Evolutionary conservation across 1,284 basidiomycete species (phyloP).

Genomic region (Bjerkandera adusta): DNA sequence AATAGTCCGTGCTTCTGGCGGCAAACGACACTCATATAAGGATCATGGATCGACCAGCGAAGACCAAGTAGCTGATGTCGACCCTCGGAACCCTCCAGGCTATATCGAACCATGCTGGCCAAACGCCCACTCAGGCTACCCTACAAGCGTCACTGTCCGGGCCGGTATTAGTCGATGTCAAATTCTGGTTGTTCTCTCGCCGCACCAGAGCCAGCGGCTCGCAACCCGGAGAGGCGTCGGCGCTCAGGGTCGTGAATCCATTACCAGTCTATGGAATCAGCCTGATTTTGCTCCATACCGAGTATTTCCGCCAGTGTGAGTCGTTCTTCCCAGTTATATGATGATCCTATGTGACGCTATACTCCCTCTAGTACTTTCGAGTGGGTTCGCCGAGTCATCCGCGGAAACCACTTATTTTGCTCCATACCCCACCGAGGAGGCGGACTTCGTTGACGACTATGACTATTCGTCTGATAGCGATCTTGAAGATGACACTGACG

Average conservation of each 20-base stretch:
- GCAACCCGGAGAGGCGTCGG: slow-evolving; percentile 8
- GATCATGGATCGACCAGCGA: too few species aligned
- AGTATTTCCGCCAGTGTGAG: slow-evolving; percentile 23
- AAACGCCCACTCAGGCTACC: too few species aligned
- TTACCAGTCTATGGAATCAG: slow-evolving; percentile 19
- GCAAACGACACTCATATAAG: too few species aligned
- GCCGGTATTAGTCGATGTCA: slow-evolving; percentile 24
- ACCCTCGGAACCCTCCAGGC: too few species aligned
- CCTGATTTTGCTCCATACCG: slow-evolving; percentile 19
- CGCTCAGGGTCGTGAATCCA: slow-evolving; percentile 17
- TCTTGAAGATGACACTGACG: slow-evolving; percentile 13
- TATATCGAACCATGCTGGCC: too few species aligned
- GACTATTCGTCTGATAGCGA: slow-evolving; percentile 29
- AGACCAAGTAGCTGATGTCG: too few species aligned
- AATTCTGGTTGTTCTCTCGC: slow-evolving; percentile 23
- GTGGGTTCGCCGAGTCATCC: slow-evolving; percentile 21
- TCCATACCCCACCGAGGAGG: slow-evolving; percentile 8
- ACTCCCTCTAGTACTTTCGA: slow-evolving; percentile 18
- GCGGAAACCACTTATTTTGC: slow-evolving; percentile 4
- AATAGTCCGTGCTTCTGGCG: too few species aligned
- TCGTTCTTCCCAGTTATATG: too few species aligned
- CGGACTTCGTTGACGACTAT: slow-evolving; percentile 18
- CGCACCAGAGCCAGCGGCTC: slow-evolving; percentile 3
- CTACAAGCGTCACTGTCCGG: too few species aligned
- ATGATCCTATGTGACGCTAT: background rate